A percentile compares a stretch with the other conserved stretches of the same genome.
These are phyloP conservation scores for Citeromyces hawaiiensis DNA, from an alignment of 1,139 yeast genomes.

Conservation along the genomic window DNA sequence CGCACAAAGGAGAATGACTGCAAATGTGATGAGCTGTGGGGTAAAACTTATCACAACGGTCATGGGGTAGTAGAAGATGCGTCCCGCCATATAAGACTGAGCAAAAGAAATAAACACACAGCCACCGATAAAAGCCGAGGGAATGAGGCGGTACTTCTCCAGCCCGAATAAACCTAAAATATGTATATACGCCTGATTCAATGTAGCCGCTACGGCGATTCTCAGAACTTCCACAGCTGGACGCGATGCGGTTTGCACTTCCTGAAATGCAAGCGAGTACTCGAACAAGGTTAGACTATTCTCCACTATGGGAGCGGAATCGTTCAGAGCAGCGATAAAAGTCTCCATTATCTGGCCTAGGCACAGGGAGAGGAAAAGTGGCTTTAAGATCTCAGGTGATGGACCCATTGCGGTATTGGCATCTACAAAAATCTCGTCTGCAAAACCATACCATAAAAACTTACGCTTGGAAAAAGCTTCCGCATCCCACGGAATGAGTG, in stretches of 20 bases:
- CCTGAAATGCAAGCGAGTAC: slow-evolving; percentile 63
- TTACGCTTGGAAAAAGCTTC: not conserved
- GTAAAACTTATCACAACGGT: slow-evolving; percentile 40
- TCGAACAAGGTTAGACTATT: slow-evolving; percentile 65
- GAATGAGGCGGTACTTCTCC: slow-evolving; percentile 42
- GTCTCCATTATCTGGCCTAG: slow-evolving; percentile 60
- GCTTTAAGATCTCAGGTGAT: slow-evolving; percentile 46
- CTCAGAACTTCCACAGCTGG: slow-evolving; percentile 44
- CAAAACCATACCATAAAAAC: not conserved
- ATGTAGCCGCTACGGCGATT: slow-evolving; percentile 35
- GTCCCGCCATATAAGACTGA: slow-evolving; percentile 15
- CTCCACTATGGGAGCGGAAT: slow-evolving; percentile 46
- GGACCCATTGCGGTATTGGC: slow-evolving; percentile 23
- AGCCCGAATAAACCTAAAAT: slow-evolving; percentile 38
- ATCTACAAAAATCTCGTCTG: not conserved
- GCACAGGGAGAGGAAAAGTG: slow-evolving; percentile 47
- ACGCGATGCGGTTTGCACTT: slow-evolving; percentile 35
- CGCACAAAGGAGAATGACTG: slow-evolving; percentile 34
- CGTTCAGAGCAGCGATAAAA: slow-evolving; percentile 47
- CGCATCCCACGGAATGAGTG: slow-evolving; percentile 4
- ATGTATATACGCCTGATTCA: slow-evolving; percentile 45
- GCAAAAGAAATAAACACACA: slow-evolving; percentile 33
- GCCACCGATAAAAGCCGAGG: slow-evolving; percentile 44
- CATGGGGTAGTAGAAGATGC: slow-evolving; percentile 29
- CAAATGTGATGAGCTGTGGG: slow-evolving; percentile 46